These are phyloP conservation scores for Gelatoporia subvermispora DNA, from an alignment of 768 basidiomycete species.

Conservation along the genomic window DNA sequence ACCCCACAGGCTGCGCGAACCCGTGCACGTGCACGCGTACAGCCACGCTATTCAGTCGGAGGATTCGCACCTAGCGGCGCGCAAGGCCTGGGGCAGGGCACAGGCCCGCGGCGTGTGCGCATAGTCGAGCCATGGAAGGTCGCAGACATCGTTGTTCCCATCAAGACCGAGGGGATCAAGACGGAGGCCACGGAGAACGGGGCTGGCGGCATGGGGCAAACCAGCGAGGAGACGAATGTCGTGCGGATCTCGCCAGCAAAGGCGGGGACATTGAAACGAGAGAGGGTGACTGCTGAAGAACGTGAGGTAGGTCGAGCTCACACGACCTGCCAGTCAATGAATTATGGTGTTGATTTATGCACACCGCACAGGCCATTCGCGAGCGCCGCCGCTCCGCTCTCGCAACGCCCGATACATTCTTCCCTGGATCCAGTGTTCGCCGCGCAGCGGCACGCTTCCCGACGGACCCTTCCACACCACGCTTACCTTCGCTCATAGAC, in stretches of 20 bases:
- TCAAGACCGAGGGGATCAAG: constrained; percentile 7
- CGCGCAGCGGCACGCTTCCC: constrained; percentile 21
- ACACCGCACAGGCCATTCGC: constrained; percentile 44
- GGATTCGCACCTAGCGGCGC: constrained; percentile 16
- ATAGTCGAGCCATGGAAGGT: constrained; percentile 53
- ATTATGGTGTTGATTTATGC: background rate
- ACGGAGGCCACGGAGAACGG: constrained; percentile 10
- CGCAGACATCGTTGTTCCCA: constrained; percentile 47
- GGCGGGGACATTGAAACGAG: constrained; percentile 12
- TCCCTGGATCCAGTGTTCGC: constrained; percentile 46
- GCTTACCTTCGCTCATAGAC: constrained; percentile 4
- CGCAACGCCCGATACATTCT: constrained; percentile 41
- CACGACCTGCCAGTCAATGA: background rate
- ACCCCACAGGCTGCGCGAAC: constrained; percentile 44
- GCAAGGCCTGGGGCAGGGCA: constrained; percentile 2
- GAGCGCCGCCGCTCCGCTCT: constrained; percentile 60
- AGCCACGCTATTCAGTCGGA: constrained; percentile 37
- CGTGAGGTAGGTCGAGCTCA: constrained; percentile 31
- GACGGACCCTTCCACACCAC: constrained; percentile 12
- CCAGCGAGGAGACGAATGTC: constrained; percentile 7
- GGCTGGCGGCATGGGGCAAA: constrained; percentile 5
- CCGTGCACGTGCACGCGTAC: background rate
- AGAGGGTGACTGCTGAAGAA: constrained; percentile 40
- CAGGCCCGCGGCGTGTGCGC: constrained; percentile 43
- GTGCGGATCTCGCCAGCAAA: background rate